A percentile compares a stretch with the other conserved stretches of the same genome.
Evolutionary conservation across 345 rosid genomes (phyloP).

Genomic region (Eucalyptus pauciflora): DNA sequence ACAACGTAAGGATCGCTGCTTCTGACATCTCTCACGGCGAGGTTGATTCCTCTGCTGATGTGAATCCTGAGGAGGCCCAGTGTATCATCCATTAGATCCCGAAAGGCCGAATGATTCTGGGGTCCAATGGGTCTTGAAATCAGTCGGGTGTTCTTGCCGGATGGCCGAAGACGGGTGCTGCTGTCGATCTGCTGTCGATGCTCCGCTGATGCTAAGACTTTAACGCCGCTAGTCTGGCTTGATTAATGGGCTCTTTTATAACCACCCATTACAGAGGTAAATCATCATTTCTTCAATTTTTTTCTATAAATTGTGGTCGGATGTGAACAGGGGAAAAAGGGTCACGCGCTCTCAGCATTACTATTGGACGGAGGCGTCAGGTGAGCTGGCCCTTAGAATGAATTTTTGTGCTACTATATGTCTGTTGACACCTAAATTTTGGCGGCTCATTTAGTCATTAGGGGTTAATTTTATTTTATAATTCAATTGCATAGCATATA

Average conservation of each 20-base stretch:
- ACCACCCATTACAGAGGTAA: not conserved
- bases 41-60: constrained; percentile 57
- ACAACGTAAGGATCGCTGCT: constrained; percentile 1
- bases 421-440: too few species aligned
- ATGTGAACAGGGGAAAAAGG: not conserved
- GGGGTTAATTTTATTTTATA: too few species aligned
- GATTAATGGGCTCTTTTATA: not conserved
- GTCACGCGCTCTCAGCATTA: not conserved
- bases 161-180: not conserved
- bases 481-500: too few species aligned
- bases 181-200: not conserved
- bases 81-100: constrained; percentile 38
- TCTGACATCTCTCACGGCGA: constrained; percentile 65
- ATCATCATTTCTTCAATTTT: not conserved
- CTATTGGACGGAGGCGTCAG: not conserved
- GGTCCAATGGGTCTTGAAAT: not conserved
- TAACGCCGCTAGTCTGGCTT: not conserved
- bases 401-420: not conserved
- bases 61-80: constrained; percentile 67
- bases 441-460: too few species aligned
- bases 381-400: not conserved
- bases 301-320: not conserved
- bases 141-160: not conserved
- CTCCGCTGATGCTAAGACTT: not conserved
- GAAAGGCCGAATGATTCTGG: not conserved